Evolutionary conservation across 257 asterid species (phyloP), one percentile per base, ranked within the genome.

Genomic region (Solanum stenotomum): DNA sequence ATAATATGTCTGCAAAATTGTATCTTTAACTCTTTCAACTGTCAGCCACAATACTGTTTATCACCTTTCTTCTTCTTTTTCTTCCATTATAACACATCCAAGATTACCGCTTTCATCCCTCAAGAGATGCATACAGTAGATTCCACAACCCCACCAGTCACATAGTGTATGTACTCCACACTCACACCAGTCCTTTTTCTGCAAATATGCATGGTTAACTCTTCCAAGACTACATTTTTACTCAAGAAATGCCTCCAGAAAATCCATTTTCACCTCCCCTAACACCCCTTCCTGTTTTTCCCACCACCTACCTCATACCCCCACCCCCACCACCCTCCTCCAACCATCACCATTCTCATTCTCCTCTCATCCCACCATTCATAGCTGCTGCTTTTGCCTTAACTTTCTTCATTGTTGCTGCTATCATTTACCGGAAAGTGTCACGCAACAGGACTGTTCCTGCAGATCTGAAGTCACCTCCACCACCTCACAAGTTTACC

Each of bases 371-470:
- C 71, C 91, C 94, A 10, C 92, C 95, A n/a, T 84, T 95, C 85
- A 85, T 93, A 34, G 95, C 93, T 3, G 95, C 94, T 8, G 79
- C 94, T 2, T 56, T 90, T 16, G 92, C 94, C 25, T 70, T 96
- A 1, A 88, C 92, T 25, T 91, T 95, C 27, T 84, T 95, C 89
- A 52, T 93, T 23, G 68, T 94, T 16, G 89, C 89, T 77, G 91
- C 92, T 23, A 40, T 95, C 83, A 37, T 92, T 1, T 96, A 94
- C 89, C 94, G 96, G 6, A 96, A 94, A 89, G 86, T 94, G 72
- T 94, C 97, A 10, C 95, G 94, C 77, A 94, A 91, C 72, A 90
- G 98, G 72, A 95, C 99, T 8, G 98, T 92, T 5, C 99, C 99
- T 5, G 86, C 97, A 87, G 98, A 96, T 94, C 98, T 94, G 90